These are phyloP conservation scores for Vigna trinervia DNA, from an alignment of 306 rosid species.

Conservation along the genomic window DNA sequence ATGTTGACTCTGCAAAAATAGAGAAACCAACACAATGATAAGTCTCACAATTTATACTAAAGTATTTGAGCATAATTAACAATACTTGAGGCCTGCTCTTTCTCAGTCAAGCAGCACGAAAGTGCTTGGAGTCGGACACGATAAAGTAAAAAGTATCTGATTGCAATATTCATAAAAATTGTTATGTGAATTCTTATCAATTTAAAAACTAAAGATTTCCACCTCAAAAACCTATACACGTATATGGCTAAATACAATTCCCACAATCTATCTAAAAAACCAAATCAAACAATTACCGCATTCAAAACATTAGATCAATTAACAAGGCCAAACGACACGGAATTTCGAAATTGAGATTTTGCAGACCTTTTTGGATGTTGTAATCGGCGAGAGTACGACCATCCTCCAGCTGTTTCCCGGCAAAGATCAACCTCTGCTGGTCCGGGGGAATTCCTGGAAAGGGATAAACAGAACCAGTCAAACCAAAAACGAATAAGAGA, in stretches of 20 bases:
- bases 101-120: neutral
- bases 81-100: neutral
- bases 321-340: neutral
- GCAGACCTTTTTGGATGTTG: slow-evolving; percentile 90
- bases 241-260: neutral
- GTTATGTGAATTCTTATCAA: neutral
- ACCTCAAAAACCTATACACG: neutral
- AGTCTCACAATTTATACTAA: slow-evolving; percentile 8
- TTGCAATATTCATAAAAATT: neutral
- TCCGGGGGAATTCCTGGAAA: slow-evolving; percentile 89
- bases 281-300: neutral
- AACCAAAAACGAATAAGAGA: neutral
- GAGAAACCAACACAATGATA: neutral
- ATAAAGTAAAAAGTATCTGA: neutral
- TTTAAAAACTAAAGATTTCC: neutral
- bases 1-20: slow-evolving; percentile 77
- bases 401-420: slow-evolving; percentile 98
- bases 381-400: slow-evolving; percentile 98
- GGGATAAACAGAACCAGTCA: neutral
- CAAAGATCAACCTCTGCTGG: slow-evolving; percentile 95
- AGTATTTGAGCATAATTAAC: neutral
- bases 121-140: neutral
- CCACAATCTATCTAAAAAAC: neutral
- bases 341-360: slow-evolving; percentile 7
- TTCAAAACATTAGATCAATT: neutral